Conservation (phyloP, 1,284 basidiomycete species). For the Volvariella surrecta region DNA sequence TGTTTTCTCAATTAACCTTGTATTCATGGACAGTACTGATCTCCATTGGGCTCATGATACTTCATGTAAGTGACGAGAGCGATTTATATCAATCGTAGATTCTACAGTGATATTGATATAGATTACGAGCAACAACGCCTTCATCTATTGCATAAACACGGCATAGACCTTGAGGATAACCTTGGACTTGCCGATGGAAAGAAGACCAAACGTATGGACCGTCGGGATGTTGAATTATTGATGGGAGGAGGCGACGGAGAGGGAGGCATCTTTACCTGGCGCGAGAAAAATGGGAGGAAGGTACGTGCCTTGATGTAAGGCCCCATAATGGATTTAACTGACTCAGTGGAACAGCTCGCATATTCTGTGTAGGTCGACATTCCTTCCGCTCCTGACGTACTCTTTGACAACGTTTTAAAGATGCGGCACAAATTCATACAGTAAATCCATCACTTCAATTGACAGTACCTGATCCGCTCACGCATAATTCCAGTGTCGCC, state of each 20-base stretch:
- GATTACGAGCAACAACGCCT: constrained; percentile 93
- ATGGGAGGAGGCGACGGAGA: constrained; percentile 73
- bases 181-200: constrained; percentile 54
- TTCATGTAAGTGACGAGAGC: constrained; percentile 45
- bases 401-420: constrained; percentile 28
- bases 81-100: constrained; percentile 6
- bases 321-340: constrained; percentile 12
- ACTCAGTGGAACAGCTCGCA: constrained; percentile 50
- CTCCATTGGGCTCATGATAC: constrained; percentile 91
- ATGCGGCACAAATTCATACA: constrained; percentile 87
- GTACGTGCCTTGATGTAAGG: constrained; percentile 26
- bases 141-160: constrained; percentile 86
- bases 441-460: constrained; percentile 35
- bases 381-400: constrained; percentile 8
- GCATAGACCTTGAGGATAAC: constrained; percentile 85
- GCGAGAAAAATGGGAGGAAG: constrained; percentile 89
- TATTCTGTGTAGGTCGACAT: constrained; percentile 77
- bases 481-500: constrained; percentile 66
- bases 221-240: constrained; percentile 68
- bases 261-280: constrained; percentile 84
- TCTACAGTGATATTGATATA: constrained; percentile 21
- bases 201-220: constrained; percentile 68
- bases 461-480: constrained; percentile 11
- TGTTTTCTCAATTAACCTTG: constrained; percentile 11
- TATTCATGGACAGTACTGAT: constrained; percentile 48